These are phyloP conservation scores for Teratosphaeria nubilosa DNA, from an alignment of 2,329 filamentous ascomycete species.

Conservation along the genomic window DNA sequence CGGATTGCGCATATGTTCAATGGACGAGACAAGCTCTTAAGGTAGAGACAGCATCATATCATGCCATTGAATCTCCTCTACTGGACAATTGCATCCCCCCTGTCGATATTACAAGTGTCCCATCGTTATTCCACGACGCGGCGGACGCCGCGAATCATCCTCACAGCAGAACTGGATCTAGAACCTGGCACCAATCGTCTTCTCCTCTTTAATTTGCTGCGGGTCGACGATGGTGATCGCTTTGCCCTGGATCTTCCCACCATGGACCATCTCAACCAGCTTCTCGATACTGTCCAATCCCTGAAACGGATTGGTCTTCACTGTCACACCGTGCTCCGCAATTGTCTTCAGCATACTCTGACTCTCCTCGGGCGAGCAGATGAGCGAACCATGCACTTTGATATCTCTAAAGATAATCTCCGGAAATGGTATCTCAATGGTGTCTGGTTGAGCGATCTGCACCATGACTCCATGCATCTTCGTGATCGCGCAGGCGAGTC, in stretches of 20 bases:
- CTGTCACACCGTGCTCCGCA: constrained; percentile 33
- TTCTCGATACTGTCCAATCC: constrained; percentile 44
- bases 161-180: constrained; percentile 7
- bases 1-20: background rate
- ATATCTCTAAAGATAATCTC: constrained; percentile 48
- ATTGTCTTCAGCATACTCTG: constrained; percentile 25
- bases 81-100: background rate
- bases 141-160: no score
- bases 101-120: background rate
- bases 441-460: constrained; percentile 46
- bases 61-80: background rate
- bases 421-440: constrained; percentile 30
- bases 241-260: constrained; percentile 47
- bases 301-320: constrained; percentile 43
- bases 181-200: constrained; percentile 27
- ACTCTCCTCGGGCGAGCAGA: constrained; percentile 25
- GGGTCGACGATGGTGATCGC: constrained; percentile 44
- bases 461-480: constrained; percentile 50
- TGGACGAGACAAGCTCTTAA: background rate
- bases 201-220: constrained; percentile 37
- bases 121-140: background rate
- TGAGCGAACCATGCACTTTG: constrained; percentile 34
- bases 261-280: constrained; percentile 40
- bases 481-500: constrained; percentile 45
- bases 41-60: background rate